Evolutionary conservation across 1,284 basidiomycete genomes (phyloP).

Genomic region (Leccinum proliferum): DNA sequence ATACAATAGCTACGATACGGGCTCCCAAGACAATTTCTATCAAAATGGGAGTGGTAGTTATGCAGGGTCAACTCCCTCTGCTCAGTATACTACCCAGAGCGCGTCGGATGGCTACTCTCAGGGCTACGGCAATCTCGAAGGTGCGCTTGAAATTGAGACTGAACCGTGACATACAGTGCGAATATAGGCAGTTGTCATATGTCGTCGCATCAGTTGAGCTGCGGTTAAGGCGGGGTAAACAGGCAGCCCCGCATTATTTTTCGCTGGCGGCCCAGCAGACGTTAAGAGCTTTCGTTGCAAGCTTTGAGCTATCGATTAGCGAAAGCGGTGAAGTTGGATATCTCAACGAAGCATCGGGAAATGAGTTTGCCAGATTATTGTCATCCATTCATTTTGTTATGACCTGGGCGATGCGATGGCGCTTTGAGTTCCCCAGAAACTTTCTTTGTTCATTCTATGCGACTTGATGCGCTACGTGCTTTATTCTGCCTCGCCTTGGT

Average conservation of each 20-base stretch:
- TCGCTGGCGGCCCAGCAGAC: conserved; percentile 20
- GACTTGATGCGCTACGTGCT: conserved; percentile 30
- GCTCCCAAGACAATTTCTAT: conserved; percentile 59
- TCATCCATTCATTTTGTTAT: conserved; percentile 16
- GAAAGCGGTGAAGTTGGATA: conserved; percentile 35
- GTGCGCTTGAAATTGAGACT: conserved; percentile 71
- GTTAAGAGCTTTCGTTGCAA: conserved; percentile 33
- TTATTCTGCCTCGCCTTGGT: conserved; percentile 41
- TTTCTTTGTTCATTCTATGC: conserved; percentile 19
- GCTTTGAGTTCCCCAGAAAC: conserved; percentile 22
- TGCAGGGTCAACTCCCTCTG: conserved; percentile 39
- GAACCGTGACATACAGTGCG: conserved; percentile 27
- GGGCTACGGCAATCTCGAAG: conserved; percentile 65
- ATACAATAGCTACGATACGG: conserved; percentile 63
- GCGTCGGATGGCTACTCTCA: conserved; percentile 45
- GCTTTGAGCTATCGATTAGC: conserved; percentile 42
- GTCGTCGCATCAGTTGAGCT: conserved; percentile 31
- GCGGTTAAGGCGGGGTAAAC: conserved; percentile 25
- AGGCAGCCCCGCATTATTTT: conserved; percentile 19
- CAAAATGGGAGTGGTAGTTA: conserved; percentile 49
- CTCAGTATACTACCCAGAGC: conserved; percentile 39
- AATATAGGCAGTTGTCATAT: conserved; percentile 30
- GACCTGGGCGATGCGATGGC: conserved; percentile 15
- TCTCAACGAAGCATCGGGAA: conserved; percentile 21
- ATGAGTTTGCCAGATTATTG: conserved; percentile 24